A percentile compares a stretch with the other conserved stretches of the same genome.
phyloP scores from a whole-genome alignment of 805 yeast genomes.

The Candida takata region DNA sequence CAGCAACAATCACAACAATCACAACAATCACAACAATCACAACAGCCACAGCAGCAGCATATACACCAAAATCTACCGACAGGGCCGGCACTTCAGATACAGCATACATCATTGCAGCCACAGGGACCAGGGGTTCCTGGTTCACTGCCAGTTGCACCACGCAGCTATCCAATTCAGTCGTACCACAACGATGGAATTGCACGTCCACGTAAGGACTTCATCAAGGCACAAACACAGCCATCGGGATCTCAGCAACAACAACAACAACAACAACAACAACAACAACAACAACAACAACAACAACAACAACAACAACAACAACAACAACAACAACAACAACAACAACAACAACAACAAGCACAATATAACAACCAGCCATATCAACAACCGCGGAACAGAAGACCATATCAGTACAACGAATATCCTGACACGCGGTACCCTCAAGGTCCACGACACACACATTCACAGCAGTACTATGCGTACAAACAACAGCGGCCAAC shows the following conservation, averaged over 20 bases:
- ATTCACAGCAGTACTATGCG: too few species aligned
- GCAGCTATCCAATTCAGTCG: not conserved
- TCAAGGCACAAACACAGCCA: not conserved
- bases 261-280: not conserved
- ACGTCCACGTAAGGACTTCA: constrained; percentile 2
- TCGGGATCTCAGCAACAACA: not conserved
- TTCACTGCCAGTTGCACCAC: too few species aligned
- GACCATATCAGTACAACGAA: too few species aligned
- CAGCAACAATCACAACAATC: not conserved
- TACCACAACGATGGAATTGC: not conserved
- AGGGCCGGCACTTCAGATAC: too few species aligned
- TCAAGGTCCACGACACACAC: too few species aligned
- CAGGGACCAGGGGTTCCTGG: too few species aligned
- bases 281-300: not conserved
- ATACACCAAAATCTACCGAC: not conserved
- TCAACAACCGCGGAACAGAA: too few species aligned
- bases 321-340: not conserved
- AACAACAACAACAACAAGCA: not conserved
- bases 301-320: not conserved
- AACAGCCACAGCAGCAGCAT: not conserved
- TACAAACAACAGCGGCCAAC: too few species aligned
- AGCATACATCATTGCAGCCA: too few species aligned
- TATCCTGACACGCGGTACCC: too few species aligned
- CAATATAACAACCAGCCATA: too few species aligned
- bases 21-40: not conserved